phyloP scores from a whole-genome alignment of 208 protist species.

The Crithidia brevicula region DNA sequence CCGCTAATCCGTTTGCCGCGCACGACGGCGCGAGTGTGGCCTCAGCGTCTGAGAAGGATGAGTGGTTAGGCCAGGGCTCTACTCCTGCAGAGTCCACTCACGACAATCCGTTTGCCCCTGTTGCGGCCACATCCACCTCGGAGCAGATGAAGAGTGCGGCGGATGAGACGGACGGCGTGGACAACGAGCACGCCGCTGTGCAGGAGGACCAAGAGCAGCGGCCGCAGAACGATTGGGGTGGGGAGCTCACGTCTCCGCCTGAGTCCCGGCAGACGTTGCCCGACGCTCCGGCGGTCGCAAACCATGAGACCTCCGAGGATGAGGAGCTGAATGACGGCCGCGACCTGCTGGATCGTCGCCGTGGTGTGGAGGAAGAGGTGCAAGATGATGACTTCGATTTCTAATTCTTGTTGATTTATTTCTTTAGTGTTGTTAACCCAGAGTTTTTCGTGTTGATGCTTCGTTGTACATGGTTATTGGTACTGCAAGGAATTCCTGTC shows the following conservation, averaged over 20 bases:
- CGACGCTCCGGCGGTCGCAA: background rate
- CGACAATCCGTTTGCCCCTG: background rate
- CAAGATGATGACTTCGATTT: slow-evolving; percentile 40
- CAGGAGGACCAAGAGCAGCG: background rate
- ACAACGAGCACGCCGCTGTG: background rate
- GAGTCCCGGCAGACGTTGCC: background rate
- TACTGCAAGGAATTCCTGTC: no score
- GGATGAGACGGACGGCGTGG: background rate
- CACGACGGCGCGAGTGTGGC: background rate
- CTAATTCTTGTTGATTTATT: slow-evolving; percentile 17
- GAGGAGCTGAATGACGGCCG: slow-evolving; percentile 18
- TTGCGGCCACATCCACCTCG: background rate
- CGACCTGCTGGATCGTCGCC: slow-evolving; percentile 25
- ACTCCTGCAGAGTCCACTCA: background rate
- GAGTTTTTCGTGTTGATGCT: no score
- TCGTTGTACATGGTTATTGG: no score
- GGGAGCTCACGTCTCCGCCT: background rate
- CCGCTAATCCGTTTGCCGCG: slow-evolving; percentile 2
- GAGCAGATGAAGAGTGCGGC: background rate
- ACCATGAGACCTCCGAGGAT: background rate
- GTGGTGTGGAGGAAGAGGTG: slow-evolving; percentile 24
- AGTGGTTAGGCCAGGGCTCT: background rate
- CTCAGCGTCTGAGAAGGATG: background rate
- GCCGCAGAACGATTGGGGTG: slow-evolving; percentile 3
- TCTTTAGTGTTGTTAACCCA: no score